Percentiles rank a stretch among this genome's conserved stretches.
These are phyloP conservation scores for Apiospora malaysiana DNA, from an alignment of 2,329 filamentous ascomycete genomes.

Conservation along the genomic window DNA sequence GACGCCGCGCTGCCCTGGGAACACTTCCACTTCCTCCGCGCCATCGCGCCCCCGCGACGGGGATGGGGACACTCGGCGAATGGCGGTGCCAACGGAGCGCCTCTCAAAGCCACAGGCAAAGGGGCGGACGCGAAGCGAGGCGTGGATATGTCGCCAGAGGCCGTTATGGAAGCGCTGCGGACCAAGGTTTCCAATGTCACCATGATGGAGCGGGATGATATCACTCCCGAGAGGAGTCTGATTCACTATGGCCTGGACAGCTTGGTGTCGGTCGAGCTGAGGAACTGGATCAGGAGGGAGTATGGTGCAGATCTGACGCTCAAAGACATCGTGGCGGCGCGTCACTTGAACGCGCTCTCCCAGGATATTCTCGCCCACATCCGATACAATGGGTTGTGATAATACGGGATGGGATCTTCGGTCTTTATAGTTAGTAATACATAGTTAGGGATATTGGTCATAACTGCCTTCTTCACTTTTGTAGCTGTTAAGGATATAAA, in stretches of 20 bases:
- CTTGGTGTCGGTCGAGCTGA: conserved; percentile 20
- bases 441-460: too few relatives aligned
- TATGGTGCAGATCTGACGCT: neutral
- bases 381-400: neutral
- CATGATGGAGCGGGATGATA: conserved; percentile 20
- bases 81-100: neutral
- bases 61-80: neutral
- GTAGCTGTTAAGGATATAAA: too few relatives aligned
- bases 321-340: conserved; percentile 3
- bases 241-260: conserved; percentile 19
- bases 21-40: neutral
- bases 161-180: conserved; percentile 11
- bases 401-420: too few relatives aligned
- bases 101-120: too few relatives aligned
- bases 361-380: neutral
- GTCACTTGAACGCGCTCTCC: neutral
- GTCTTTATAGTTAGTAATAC: too few relatives aligned
- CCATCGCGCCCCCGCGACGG: neutral
- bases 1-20: neutral
- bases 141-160: neutral
- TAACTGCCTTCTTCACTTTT: too few relatives aligned
- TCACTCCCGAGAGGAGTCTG: neutral
- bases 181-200: conserved; percentile 21
- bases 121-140: neutral
- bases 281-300: conserved; percentile 22